Conservation (phyloP, 192 early-diverging fungal species). For the Coemansia sp. region DNA sequence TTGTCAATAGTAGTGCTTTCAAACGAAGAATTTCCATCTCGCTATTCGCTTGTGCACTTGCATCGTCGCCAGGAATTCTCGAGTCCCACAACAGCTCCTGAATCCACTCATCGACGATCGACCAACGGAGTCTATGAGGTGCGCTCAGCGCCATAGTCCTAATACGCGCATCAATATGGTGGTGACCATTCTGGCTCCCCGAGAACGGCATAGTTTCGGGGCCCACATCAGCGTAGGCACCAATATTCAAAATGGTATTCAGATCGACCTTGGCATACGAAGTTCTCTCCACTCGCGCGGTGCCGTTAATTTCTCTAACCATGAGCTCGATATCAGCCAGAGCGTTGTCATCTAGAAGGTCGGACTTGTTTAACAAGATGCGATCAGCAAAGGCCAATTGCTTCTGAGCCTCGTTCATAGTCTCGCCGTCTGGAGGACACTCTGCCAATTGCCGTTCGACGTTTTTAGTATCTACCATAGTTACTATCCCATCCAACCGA, state of each 20-base stretch:
- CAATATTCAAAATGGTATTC: slow-evolving; percentile 58
- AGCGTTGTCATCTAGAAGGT: slow-evolving; percentile 61
- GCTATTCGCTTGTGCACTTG: neutral
- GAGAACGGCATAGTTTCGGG: slow-evolving; percentile 29
- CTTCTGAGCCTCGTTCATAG: slow-evolving; percentile 76
- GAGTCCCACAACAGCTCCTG: slow-evolving; percentile 72
- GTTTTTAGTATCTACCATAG: slow-evolving; percentile 82
- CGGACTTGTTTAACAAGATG: slow-evolving; percentile 86
- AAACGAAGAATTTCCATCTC: slow-evolving; percentile 62
- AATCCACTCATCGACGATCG: slow-evolving; percentile 74
- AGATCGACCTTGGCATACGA: slow-evolving; percentile 50
- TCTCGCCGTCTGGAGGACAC: slow-evolving; percentile 59
- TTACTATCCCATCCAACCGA: slow-evolving; percentile 88
- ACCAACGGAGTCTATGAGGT: slow-evolving; percentile 53
- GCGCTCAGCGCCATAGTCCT: slow-evolving; percentile 63
- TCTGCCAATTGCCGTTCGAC: slow-evolving; percentile 56
- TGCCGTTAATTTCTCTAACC: slow-evolving; percentile 43
- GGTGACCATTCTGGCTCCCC: slow-evolving; percentile 17
- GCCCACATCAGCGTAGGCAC: slow-evolving; percentile 44
- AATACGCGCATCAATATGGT: slow-evolving; percentile 50
- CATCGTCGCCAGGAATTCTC: slow-evolving; percentile 43
- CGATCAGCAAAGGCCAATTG: slow-evolving; percentile 83
- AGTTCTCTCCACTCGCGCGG: slow-evolving; percentile 23
- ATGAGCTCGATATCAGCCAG: slow-evolving; percentile 49
- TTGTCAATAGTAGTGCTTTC: slow-evolving; percentile 59